Conservation (phyloP, 1,139 yeast genomes). For the Barnettozyma hawaiiensis region DNA sequence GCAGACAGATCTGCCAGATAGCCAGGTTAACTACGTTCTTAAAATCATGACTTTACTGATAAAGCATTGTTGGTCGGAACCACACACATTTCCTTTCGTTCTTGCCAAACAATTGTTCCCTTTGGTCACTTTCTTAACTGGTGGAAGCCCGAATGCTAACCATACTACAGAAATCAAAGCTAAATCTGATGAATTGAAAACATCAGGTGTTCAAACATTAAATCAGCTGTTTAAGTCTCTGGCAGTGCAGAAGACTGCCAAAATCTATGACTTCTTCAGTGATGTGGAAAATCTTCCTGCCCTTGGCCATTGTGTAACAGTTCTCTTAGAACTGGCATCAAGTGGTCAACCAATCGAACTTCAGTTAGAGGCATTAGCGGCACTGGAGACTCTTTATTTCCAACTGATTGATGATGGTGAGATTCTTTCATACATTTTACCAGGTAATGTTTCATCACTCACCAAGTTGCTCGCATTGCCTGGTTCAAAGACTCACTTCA, state of each 20-base stretch:
- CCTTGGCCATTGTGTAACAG: constrained; percentile 42
- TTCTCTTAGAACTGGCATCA: constrained; percentile 35
- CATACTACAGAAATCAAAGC: constrained; percentile 19
- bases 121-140: constrained; percentile 41
- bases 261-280: constrained; percentile 29
- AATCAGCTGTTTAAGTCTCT: constrained; percentile 28
- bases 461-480: constrained; percentile 36
- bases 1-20: constrained; percentile 37
- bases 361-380: constrained; percentile 33
- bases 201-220: constrained; percentile 39
- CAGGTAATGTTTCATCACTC: constrained; percentile 49
- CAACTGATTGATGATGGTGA: constrained; percentile 42
- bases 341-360: constrained; percentile 27
- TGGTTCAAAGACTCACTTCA: constrained; percentile 35
- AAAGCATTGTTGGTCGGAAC: constrained; percentile 41
- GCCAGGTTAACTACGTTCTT: constrained; percentile 39
- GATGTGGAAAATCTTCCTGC: constrained; percentile 37
- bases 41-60: constrained; percentile 38
- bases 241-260: constrained; percentile 25
- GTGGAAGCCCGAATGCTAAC: constrained; percentile 32
- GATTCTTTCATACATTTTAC: constrained; percentile 45
- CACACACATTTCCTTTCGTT: constrained; percentile 33
- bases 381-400: constrained; percentile 33
- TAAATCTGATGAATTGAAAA: constrained; percentile 36
- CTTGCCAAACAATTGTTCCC: constrained; percentile 47